Percentiles rank a stretch among this genome's conserved stretches.
phyloP scores from a whole-genome alignment of 495 filamentous ascomycete species.

The Trichodelitschia bisporula region DNA sequence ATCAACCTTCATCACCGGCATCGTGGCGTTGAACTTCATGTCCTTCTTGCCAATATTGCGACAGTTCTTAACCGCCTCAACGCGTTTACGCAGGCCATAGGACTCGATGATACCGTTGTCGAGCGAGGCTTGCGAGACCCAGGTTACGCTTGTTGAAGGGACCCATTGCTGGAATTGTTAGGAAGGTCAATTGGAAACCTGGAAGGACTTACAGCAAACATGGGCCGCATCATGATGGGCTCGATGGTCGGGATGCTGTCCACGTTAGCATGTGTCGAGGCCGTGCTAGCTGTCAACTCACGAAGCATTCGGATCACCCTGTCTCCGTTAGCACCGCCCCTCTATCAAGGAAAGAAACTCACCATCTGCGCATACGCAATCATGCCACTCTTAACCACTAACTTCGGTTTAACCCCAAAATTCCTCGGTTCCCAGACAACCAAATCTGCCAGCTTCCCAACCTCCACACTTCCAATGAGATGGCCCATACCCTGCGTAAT shows the following conservation, averaged over 20 bases:
- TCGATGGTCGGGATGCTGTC: conserved; percentile 69
- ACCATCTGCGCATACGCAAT: conserved; percentile 76
- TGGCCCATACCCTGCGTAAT: conserved; percentile 86
- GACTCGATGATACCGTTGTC: conserved; percentile 32
- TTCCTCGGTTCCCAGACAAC: conserved; percentile 69
- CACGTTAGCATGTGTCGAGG: too few species aligned
- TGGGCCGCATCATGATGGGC: conserved; percentile 62
- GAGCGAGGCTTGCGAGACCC: conserved; percentile 55
- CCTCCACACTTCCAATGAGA: conserved; percentile 65
- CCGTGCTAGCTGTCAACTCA: too few species aligned
- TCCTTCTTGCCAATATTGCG: conserved; percentile 63
- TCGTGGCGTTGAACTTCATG: conserved; percentile 80
- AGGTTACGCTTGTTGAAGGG: conserved; percentile 51
- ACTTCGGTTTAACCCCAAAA: conserved; percentile 71
- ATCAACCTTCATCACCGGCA: conserved; percentile 85
- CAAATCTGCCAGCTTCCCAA: conserved; percentile 79
- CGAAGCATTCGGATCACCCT: conserved; percentile 86
- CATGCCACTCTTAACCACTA: conserved; percentile 78
- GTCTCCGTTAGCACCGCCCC: background rate
- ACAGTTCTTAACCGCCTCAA: conserved; percentile 64
- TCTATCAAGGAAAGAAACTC: conserved; percentile 8
- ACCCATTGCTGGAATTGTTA: conserved; percentile 29
- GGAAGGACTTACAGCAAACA: conserved; percentile 54
- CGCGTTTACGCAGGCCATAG: conserved; percentile 56
- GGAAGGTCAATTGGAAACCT: conserved; percentile 2